Evolutionary conservation across 352 stramenopile species (phyloP).

Genomic region (Phytophthora sp.): DNA sequence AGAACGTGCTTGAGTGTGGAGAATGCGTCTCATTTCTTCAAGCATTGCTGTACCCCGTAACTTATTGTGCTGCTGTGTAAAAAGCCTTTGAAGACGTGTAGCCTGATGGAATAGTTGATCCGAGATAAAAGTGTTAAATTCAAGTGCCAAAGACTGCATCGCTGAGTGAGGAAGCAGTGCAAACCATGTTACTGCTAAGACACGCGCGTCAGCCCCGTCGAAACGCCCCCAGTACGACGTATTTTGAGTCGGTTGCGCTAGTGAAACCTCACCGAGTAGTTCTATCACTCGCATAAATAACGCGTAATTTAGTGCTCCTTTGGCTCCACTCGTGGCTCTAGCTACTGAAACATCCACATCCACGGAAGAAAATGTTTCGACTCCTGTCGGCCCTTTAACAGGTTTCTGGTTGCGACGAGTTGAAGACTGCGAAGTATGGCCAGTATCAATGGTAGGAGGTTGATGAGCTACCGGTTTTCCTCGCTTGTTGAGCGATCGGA

Average conservation of each 20-base stretch:
- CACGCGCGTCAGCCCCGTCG: constrained; percentile 43
- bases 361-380: constrained; percentile 47
- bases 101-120: constrained; percentile 35
- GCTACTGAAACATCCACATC: constrained; percentile 70
- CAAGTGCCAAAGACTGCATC: constrained; percentile 27
- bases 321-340: constrained; percentile 53
- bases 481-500: constrained; percentile 47
- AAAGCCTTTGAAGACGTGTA: constrained; percentile 43
- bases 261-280: constrained; percentile 42
- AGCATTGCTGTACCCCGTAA: constrained; percentile 31
- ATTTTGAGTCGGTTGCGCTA: constrained; percentile 12
- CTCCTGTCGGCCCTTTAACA: constrained; percentile 20
- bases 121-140: constrained; percentile 31
- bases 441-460: background rate
- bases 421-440: constrained; percentile 6
- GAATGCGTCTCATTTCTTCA: constrained; percentile 31
- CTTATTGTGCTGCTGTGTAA: constrained; percentile 28
- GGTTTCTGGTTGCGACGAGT: constrained; percentile 23
- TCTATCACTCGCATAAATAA: constrained; percentile 50
- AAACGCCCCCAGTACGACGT: constrained; percentile 52
- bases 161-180: constrained; percentile 44
- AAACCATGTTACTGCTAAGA: constrained; percentile 56
- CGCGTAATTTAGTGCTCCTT: constrained; percentile 50
- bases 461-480: constrained; percentile 21
- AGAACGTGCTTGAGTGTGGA: constrained; percentile 14